Base-by-base conservation (phyloP, 2,329 filamentous ascomycete species). In the Botryotinia calthae region DNA sequence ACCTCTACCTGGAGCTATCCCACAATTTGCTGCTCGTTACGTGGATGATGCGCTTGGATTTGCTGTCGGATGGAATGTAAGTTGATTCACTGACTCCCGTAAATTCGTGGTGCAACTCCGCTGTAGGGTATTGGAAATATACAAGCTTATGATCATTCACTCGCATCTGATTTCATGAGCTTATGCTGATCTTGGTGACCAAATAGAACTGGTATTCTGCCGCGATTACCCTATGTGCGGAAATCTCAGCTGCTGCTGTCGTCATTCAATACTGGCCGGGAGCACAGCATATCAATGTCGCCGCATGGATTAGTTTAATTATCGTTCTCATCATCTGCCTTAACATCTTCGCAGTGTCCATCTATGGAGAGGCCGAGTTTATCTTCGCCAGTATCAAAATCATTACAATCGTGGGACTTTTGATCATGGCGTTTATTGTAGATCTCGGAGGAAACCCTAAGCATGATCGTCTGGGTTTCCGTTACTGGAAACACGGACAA, bases 381-480 rank as follows among this genome's bases (percentile, higher is more conserved):
- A 87, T 88, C 83, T 86, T 87, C 66, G 86, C 89, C 9, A 79
- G 86, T 12, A 83, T 86, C 73, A 89, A 89, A 78, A 84, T 89
- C 28, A 76, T 89, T 25, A 82, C 88, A 56, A 88, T 88, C 74
- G 82, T 94, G 51, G 91, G 88, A 1, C 85, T 95, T 68, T 87
- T 95, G 76, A 78, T 89, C 75, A 95, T 93, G 83, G 95, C 93
- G 2, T 93, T 97, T 79, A 86, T 97, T 76, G 89, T 90, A 76
- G 95, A 96, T 90, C 83, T 96, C 1, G 94, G 93, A 12, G 94
- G 92, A 4, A 96, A 95, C 76, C 94, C 94, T 0, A 80, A 89
- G 0, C 84, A 87, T 54, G 91, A 95, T 76, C 84, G 87, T 0
- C 93, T 93, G 75, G 93, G 93, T 0, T 95, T 95, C 80, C 86